Base-by-base conservation (phyloP, 148 eudicot species). In the Camellia granthamiana region DNA sequence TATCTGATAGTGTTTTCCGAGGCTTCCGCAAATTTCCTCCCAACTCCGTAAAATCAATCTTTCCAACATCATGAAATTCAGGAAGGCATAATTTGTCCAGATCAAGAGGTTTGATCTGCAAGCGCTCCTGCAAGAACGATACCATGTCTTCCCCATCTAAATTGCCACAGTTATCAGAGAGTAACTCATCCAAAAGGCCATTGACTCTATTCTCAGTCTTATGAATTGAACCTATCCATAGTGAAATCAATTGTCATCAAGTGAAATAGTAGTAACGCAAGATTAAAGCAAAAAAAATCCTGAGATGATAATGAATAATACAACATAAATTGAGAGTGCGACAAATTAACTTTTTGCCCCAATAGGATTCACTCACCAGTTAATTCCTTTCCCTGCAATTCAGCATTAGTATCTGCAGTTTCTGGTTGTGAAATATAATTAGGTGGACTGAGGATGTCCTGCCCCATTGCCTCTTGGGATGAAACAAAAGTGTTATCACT, bases 21-120 rank as follows among this genome's bases (percentile, higher is more conserved):
- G 76, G 52, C 76, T 78, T 79, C 13, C 75, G 72, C 64, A 85
- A 70, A 59, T 81, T 69, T 72, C 65, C 77, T 80, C 63, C 72
- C 23, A 81, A 46, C 72, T 83, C 76, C 78, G 66, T 68, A 21
- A 77, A 77, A 74, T 81, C 81, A 78, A 73, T 82, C 74, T 56
- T 86, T 64, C 84, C 85, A 80, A 78, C 65, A 72, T 77, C 84
- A 70, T 54, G 84, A 74, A 85, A 81, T 38, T 84, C 86, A 12
- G 92, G 90, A 81, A 92, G 85, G 74, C 77, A 77, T 44, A 88
- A 74, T 69, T 81, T 79, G 73, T 78, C 84, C 51, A 86, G 69
- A 78, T 88, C 88, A 86, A 87, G 79, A 69, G 88, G 85, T 81
- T 91, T 91, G 81, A 93, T 84, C 55, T 85, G 81, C 64, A 92